Percentiles rank a stretch among this genome's conserved stretches.
Conservation (phyloP, 768 basidiomycete species). For the Lyophyllum decastes region DNA sequence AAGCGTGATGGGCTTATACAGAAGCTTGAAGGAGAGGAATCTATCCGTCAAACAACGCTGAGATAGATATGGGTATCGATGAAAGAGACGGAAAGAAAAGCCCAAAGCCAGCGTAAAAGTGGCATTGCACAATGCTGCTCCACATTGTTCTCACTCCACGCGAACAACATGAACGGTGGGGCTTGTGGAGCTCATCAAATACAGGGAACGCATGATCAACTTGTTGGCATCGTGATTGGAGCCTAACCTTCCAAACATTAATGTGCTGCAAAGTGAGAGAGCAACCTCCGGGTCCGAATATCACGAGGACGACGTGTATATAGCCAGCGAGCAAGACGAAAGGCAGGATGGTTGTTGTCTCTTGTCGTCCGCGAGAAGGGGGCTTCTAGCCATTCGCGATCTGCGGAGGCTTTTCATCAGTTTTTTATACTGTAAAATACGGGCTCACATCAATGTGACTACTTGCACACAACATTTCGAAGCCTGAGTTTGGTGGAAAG, state of each 20-base stretch:
- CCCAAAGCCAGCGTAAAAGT: background rate
- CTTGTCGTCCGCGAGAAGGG: too few species aligned
- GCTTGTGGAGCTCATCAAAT: slow-evolving; percentile 1
- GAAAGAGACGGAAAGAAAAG: background rate
- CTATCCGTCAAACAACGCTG: background rate
- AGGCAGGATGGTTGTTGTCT: too few species aligned
- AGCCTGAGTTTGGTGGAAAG: slow-evolving; percentile 1
- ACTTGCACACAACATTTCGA: too few species aligned
- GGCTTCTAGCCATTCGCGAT: too few species aligned
- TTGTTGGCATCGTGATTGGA: slow-evolving; percentile 5
- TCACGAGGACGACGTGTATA: too few species aligned
- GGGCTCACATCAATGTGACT: too few species aligned
- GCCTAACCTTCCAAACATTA: background rate
- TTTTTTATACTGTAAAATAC: too few species aligned
- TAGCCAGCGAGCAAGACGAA: too few species aligned
- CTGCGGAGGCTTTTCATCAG: too few species aligned
- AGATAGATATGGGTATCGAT: background rate
- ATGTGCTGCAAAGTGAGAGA: background rate
- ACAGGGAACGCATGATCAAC: background rate
- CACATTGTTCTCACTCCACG: slow-evolving; percentile 17
- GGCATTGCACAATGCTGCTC: background rate
- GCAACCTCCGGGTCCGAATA: background rate
- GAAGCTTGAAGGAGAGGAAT: background rate
- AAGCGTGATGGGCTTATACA: slow-evolving; percentile 2
- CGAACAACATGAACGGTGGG: slow-evolving; percentile 2